Conservation (phyloP, 257 asterid genomes). For the Przewalskia tangutica region DNA sequence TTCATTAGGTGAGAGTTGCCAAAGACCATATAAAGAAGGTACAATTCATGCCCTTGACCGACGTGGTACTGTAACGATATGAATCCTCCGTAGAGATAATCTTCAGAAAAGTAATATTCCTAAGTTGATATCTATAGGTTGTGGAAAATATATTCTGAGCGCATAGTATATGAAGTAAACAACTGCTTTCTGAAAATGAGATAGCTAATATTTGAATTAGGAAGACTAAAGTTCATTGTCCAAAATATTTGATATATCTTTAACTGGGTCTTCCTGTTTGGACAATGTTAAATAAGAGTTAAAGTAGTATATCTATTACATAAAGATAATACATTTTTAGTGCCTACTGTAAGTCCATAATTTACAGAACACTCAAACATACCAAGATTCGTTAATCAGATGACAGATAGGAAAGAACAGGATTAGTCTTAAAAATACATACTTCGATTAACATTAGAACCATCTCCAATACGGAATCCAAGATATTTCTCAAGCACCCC, state of each 20-base stretch:
- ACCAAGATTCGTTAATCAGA: background rate
- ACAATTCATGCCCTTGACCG: background rate
- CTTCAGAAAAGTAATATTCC: background rate
- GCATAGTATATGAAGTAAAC: background rate
- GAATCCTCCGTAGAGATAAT: background rate
- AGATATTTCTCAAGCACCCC: conserved; percentile 90
- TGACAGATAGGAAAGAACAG: background rate
- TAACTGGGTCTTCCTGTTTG: background rate
- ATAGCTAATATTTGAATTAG: background rate
- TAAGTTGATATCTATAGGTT: background rate
- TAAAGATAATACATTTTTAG: background rate
- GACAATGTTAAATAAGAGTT: background rate
- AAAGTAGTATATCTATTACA: background rate
- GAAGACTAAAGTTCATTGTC: background rate
- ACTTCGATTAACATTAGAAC: conserved; percentile 47
- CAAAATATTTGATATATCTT: background rate
- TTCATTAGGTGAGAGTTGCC: background rate
- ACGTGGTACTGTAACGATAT: background rate
- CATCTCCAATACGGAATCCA: conserved; percentile 61
- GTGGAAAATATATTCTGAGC: background rate
- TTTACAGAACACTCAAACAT: background rate
- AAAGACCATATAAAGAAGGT: background rate
- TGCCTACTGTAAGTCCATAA: background rate
- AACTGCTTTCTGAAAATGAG: background rate
- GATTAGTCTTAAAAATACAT: conserved; percentile 8